Conservation (phyloP, 176 grass and related monocot genomes). For the Elaeis guineensis region DNA sequence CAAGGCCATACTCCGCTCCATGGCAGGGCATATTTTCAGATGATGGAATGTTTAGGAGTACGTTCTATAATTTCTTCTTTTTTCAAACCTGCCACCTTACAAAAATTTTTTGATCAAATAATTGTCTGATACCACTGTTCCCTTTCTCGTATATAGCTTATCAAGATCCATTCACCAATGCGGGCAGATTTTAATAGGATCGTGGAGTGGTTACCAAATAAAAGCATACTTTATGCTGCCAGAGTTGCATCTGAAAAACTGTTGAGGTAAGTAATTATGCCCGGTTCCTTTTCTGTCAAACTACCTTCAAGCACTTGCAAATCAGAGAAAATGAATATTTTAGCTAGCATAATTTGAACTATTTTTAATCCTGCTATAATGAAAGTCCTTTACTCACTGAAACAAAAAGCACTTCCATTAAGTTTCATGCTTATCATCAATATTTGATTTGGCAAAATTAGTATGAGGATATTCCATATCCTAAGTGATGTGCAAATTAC, state of each 20-base stretch:
- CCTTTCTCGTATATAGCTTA: slow-evolving; percentile 43
- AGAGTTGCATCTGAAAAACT: slow-evolving; percentile 80
- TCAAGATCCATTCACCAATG: slow-evolving; percentile 96
- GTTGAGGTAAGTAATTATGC: slow-evolving; percentile 44
- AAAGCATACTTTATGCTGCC: slow-evolving; percentile 50
- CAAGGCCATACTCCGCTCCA: slow-evolving; percentile 87
- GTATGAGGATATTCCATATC: too few relatives aligned
- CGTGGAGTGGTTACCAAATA: slow-evolving; percentile 52
- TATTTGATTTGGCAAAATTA: too few relatives aligned
- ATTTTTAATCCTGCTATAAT: neutral
- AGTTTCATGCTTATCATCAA: too few relatives aligned
- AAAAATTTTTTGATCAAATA: too few relatives aligned
- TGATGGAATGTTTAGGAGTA: slow-evolving; percentile 99
- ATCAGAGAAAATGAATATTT: too few relatives aligned
- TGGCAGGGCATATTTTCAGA: slow-evolving; percentile 95
- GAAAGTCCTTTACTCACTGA: too few relatives aligned
- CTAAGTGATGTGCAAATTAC: too few relatives aligned
- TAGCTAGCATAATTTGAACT: too few relatives aligned
- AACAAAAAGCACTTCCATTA: too few relatives aligned
- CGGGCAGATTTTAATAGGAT: slow-evolving; percentile 56
- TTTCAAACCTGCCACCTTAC: neutral
- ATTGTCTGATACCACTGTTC: neutral
- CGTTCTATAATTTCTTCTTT: slow-evolving; percentile 16
- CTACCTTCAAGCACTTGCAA: too few relatives aligned
- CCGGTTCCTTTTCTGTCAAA: too few relatives aligned